These are phyloP conservation scores for Candida suzukii DNA, from an alignment of 805 yeast species.

Conservation along the genomic window DNA sequence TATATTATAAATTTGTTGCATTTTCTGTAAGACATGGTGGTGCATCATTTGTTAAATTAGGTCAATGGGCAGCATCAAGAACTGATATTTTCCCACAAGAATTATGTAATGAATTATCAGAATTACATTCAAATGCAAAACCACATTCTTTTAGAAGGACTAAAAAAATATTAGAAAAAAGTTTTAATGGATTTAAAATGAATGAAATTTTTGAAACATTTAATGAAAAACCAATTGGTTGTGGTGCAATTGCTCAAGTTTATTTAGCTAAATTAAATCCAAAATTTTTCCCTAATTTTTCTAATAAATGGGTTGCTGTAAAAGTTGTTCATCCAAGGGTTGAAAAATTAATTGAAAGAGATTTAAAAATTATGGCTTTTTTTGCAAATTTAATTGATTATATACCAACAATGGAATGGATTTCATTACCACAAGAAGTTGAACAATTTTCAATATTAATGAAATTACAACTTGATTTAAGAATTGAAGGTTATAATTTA, in stretches of 20 bases:
- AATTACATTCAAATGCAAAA: slow-evolving; percentile 76
- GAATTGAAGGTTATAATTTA: slow-evolving; percentile 84
- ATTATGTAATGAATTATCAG: slow-evolving; percentile 69
- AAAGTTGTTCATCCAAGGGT: slow-evolving; percentile 92
- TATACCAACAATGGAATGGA: slow-evolving; percentile 97
- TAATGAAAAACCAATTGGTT: slow-evolving; percentile 72
- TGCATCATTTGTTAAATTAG: slow-evolving; percentile 84
- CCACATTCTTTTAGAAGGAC: slow-evolving; percentile 65
- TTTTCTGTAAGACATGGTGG: slow-evolving; percentile 78
- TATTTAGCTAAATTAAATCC: slow-evolving; percentile 62
- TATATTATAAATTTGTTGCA: slow-evolving; percentile 67
- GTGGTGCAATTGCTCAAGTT: slow-evolving; percentile 99
- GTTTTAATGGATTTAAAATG: slow-evolving; percentile 47
- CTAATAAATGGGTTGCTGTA: slow-evolving; percentile 66
- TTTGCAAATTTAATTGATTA: slow-evolving; percentile 65
- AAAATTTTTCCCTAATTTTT: slow-evolving; percentile 22
- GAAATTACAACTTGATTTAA: slow-evolving; percentile 81
- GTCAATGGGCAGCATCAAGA: slow-evolving; percentile 99
- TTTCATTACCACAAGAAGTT: slow-evolving; percentile 90
- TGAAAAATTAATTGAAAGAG: slow-evolving; percentile 64
- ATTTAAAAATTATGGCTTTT: slow-evolving; percentile 73
- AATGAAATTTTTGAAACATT: slow-evolving; percentile 81
- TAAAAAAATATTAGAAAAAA: slow-evolving; percentile 43
- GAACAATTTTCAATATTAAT: slow-evolving; percentile 79
- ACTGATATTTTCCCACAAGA: slow-evolving; percentile 83